Evolutionary conservation across 306 rosid species (phyloP).

Genomic region (Malus sieversii): DNA sequence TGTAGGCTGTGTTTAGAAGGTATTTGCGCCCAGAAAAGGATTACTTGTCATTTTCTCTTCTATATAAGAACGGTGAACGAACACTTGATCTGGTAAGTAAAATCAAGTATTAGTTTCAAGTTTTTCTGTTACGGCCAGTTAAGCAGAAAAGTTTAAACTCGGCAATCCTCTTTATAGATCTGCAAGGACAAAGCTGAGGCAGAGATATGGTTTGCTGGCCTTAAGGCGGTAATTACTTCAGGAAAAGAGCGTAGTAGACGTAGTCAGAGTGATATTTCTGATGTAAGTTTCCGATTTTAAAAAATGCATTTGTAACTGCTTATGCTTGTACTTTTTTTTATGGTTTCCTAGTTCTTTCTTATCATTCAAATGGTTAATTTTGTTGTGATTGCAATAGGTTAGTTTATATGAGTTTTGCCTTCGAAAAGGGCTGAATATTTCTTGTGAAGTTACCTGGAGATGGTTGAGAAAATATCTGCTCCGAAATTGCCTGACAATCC

Average conservation of each 20-base stretch:
- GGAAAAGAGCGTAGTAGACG: conserved; percentile 33
- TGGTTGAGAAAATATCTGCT: neutral
- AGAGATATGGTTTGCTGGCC: conserved; percentile 77
- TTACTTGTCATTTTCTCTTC: conserved; percentile 78
- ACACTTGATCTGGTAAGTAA: conserved; percentile 86
- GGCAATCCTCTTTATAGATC: conserved; percentile 38
- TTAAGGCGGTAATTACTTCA: conserved; percentile 58
- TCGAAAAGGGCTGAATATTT: neutral
- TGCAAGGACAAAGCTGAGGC: conserved; percentile 94
- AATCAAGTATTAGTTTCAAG: conserved; percentile 2
- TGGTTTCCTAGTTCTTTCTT: neutral
- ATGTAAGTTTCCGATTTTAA: conserved; percentile 46
- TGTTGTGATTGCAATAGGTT: neutral
- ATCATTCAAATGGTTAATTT: neutral
- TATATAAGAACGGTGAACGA: conserved; percentile 63
- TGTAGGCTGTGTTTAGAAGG: conserved; percentile 88
- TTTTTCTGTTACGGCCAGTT: neutral
- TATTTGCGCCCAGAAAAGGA: conserved; percentile 93
- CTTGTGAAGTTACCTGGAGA: neutral
- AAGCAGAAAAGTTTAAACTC: conserved; percentile 10
- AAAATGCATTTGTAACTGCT: neutral
- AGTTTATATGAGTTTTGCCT: neutral
- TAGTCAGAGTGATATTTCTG: conserved; percentile 46
- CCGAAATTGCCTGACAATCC: neutral
- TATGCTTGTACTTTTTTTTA: neutral